phyloP scores from a whole-genome alignment of 169 alveolate genomes.

The Cryptosporidium sp. region DNA sequence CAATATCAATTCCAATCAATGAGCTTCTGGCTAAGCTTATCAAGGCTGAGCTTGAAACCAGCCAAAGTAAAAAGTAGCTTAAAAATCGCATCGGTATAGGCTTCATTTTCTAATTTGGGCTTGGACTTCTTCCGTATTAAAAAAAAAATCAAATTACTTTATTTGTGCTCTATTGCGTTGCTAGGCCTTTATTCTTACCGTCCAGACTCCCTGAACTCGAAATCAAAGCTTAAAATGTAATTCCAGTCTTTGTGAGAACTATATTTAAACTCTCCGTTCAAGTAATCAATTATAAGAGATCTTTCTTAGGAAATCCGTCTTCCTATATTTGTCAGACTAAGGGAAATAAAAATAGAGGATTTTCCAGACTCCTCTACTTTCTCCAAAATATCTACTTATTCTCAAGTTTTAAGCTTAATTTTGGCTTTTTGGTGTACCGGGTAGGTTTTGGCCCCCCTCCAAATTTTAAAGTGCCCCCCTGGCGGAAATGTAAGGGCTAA shows the following conservation, averaged over 20 bases:
- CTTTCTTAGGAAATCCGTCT: not conserved
- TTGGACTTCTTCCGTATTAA: not conserved
- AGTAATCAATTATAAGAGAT: not conserved
- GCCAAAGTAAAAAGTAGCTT: not conserved
- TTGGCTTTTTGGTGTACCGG: not conserved
- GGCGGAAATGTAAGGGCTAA: not conserved
- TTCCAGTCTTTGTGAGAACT: slow-evolving; percentile 9
- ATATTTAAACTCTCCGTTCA: not conserved
- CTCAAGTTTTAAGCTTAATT: no score
- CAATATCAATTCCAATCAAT: slow-evolving; percentile 83
- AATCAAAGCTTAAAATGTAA: not conserved
- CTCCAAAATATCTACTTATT: not conserved
- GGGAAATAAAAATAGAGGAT: not conserved
- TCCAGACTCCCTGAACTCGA: not conserved
- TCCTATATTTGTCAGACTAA: no score
- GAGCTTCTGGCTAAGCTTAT: slow-evolving; percentile 7
- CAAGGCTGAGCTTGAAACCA: not conserved
- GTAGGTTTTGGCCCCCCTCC: slow-evolving; percentile 11
- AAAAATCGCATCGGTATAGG: not conserved
- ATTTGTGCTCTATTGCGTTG: not conserved
- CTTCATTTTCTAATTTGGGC: not conserved
- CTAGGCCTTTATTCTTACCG: not conserved
- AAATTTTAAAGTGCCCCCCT: slow-evolving; percentile 4
- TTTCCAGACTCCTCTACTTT: not conserved
- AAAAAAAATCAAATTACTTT: not conserved